Conservation (phyloP, 176 grass and related monocot genomes). For the Poa annua region DNA sequence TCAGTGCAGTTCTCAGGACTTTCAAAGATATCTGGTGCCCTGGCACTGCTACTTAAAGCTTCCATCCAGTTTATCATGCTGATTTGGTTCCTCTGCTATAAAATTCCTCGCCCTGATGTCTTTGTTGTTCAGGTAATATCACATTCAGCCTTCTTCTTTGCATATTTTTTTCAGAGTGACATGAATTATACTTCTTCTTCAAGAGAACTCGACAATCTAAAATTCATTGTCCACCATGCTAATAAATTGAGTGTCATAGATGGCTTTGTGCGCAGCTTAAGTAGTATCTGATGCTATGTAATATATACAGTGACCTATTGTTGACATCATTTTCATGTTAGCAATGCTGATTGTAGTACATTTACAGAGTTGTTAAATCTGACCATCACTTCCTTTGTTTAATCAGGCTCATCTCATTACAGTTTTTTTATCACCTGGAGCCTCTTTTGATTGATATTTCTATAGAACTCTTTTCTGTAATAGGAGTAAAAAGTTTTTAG, state of each 20-base stretch:
- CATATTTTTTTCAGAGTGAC: slow-evolving; percentile 5
- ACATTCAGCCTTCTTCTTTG: slow-evolving; percentile 1
- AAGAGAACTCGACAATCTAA: neutral
- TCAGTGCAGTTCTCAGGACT: slow-evolving; percentile 73
- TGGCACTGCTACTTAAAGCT: slow-evolving; percentile 90
- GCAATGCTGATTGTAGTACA: neutral
- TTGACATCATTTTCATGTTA: neutral
- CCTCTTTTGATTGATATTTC: slow-evolving; percentile 13
- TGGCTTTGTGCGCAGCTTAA: slow-evolving; percentile 3
- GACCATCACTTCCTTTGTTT: neutral
- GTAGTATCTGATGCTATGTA: neutral
- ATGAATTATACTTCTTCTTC: neutral
- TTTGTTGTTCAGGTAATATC: slow-evolving; percentile 74
- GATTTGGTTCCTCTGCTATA: slow-evolving; percentile 87
- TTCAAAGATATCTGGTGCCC: slow-evolving; percentile 82
- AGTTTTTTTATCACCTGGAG: slow-evolving; percentile 4
- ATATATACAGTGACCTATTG: neutral
- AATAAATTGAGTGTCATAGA: neutral
- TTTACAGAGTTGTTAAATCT: neutral
- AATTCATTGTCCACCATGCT: neutral
- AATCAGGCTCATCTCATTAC: neutral
- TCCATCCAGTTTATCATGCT: slow-evolving; percentile 72
- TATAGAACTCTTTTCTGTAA: neutral
- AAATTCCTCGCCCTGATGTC: slow-evolving; percentile 84
- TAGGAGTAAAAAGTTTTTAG: slow-evolving; percentile 41